These are phyloP conservation scores for Mycena latifolia DNA, from an alignment of 768 basidiomycete genomes.

Conservation along the genomic window DNA sequence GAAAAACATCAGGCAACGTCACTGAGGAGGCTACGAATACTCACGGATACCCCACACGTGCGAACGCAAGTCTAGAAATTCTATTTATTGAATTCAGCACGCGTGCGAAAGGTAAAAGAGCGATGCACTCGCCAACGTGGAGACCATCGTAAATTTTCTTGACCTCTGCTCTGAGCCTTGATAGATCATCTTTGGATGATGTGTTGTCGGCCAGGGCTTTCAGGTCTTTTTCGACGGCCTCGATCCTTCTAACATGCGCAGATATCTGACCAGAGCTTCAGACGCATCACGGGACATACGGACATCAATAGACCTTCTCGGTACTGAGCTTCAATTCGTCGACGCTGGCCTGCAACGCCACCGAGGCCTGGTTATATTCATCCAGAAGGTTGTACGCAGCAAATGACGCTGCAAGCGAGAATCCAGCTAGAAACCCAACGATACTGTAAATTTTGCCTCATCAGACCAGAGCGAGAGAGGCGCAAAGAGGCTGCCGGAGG, in stretches of 20 bases:
- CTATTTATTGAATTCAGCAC: constrained; percentile 49
- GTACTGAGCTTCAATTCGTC: constrained; percentile 89
- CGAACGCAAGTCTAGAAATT: constrained; percentile 83
- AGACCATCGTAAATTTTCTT: constrained; percentile 91
- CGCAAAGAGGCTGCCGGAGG: not conserved
- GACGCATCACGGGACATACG: not conserved
- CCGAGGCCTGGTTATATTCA: constrained; percentile 91
- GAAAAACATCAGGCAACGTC: too few species aligned
- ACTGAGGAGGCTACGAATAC: constrained; percentile 44
- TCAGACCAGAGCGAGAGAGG: constrained; percentile 11
- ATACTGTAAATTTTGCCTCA: constrained; percentile 59
- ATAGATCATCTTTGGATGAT: constrained; percentile 85
- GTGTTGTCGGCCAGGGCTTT: constrained; percentile 77
- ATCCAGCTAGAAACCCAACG: constrained; percentile 89
- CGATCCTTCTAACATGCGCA: constrained; percentile 85
- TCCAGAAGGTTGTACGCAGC: constrained; percentile 91
- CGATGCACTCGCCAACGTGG: constrained; percentile 71
- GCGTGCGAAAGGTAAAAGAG: not conserved
- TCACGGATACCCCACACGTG: constrained; percentile 92
- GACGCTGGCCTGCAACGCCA: constrained; percentile 89
- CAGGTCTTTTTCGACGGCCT: constrained; percentile 91
- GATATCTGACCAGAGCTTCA: constrained; percentile 66
- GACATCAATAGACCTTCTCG: constrained; percentile 67
- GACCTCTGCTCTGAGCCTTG: constrained; percentile 79
- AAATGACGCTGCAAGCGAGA: constrained; percentile 88